Conservation (phyloP, 2,329 filamentous ascomycete genomes). For the Chaetomiaceae sp. region DNA sequence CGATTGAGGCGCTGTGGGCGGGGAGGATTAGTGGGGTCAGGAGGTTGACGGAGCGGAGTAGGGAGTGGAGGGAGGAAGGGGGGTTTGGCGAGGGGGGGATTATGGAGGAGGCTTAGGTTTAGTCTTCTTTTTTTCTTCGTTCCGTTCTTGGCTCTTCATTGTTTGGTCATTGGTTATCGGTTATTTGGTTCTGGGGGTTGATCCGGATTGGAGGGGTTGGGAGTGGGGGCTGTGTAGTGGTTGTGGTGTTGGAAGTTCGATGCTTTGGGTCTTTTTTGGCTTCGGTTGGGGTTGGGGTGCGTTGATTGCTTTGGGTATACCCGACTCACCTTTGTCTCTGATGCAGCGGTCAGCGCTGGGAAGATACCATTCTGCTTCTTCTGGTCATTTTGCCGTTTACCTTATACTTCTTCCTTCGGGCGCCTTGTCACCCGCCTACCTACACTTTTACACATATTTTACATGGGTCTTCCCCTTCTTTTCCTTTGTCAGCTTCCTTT, state of each 20-base stretch:
- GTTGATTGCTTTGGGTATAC: neutral
- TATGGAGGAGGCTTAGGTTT: slow-evolving; percentile 52
- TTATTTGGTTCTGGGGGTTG: too few relatives aligned
- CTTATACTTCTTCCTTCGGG: neutral
- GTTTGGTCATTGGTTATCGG: too few relatives aligned
- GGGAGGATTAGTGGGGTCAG: slow-evolving; percentile 76
- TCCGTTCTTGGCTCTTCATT: too few relatives aligned
- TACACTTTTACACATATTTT: too few relatives aligned
- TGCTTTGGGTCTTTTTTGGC: neutral
- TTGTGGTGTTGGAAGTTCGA: too few relatives aligned
- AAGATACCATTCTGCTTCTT: slow-evolving; percentile 25
- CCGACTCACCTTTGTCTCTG: too few relatives aligned
- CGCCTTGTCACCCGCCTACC: neutral
- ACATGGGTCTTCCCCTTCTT: too few relatives aligned
- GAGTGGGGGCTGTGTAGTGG: too few relatives aligned
- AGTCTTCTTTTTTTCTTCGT: too few relatives aligned
- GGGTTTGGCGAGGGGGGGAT: slow-evolving; percentile 68
- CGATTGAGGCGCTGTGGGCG: slow-evolving; percentile 87
- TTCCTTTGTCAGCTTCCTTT: too few relatives aligned
- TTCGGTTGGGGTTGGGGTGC: slow-evolving; percentile 1
- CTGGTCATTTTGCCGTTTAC: neutral
- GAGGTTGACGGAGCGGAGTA: slow-evolving; percentile 73
- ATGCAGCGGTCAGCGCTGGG: slow-evolving; percentile 4
- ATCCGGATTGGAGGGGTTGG: too few relatives aligned
- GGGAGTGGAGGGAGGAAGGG: slow-evolving; percentile 86